Evolutionary conservation across 805 yeast genomes (phyloP), one percentile per base, ranked within the genome.

Genomic region (Candida quercuum): DNA sequence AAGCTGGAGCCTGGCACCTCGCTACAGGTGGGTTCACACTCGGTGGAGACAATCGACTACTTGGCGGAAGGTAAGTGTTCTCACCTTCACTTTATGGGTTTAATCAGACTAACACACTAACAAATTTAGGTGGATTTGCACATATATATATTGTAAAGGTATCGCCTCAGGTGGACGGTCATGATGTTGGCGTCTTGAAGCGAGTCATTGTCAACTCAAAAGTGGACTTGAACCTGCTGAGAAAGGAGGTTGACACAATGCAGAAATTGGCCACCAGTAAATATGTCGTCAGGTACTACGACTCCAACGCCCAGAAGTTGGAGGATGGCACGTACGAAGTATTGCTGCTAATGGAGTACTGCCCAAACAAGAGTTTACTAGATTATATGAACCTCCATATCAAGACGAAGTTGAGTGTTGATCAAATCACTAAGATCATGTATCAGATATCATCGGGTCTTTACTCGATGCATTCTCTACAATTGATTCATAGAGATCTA

Each of bases 311-410:
- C 1, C 77, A 81, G 30, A 65, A 86, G 38, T 52, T 74, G 22
- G 61, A 63, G 21, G 63, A 63, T 21, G 58, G 59, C 9, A 76
- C 76, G 1, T 93, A 86, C 58, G 98, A 91, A 61, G 97, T 93
- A 8, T 67, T 91, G 38, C 76, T 91, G 30, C 67, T 91, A 46
- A 93, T 91, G 98, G 99, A 91, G 59, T 74, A 81, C 50, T 91
- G 99, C 57, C 81, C 95, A 10, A 85, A 84, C 57, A 75, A 83
- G 45, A 86, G 95, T 14, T 72, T 95, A 33, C 69, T 91, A 43
- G 96, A 93, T 56, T 89, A 73, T 55, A 89, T 91, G 98, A 93
- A 91, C 61, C 72, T 81, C 15, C 72, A 89, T 37, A 72, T 91
- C 39, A 77, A 84, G 45, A 81, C 86, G 11, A 91, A 89, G 56